Evolutionary conservation across 805 yeast genomes (phyloP), one percentile per base, ranked within the genome.

Genomic region (Saccharomycopsis javanensis): DNA sequence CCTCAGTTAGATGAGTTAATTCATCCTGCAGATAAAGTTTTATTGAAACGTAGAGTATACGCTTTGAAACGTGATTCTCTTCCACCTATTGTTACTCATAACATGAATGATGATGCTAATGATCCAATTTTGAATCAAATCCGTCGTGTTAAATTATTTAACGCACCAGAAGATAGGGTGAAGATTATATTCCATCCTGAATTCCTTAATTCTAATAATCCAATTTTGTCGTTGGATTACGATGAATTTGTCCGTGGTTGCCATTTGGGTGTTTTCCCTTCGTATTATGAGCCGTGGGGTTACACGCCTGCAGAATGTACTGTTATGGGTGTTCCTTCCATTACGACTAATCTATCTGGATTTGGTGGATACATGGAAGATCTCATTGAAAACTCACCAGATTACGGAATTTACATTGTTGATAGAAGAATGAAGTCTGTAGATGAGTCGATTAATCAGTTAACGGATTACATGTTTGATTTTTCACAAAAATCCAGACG

Each of bases 321-420:
- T 0, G 99, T 94, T 25, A 92, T 92, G 99, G 99, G 99, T 57
- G 96, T 94, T 59, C 99, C 99, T 16, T 88, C 97, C 5, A 88
- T 92, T 66, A 92, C 99, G 10, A 92, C 99, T 46, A 92, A 92
- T 69, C 74, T 92, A 60, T 88, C 97, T 1, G 99, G 99, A 1
- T 92, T 92, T 68, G 99, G 99, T 53, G 95, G 98, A 63, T 92
- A 92, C 74, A 92, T 92, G 98, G 99, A 92, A 72, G 97, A 92
- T 70, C 77, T 92, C 62, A 92, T 92, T 69, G 97, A 92, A 69
- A 88, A 88, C 66, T 86, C 97, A 18, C 80, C 86, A 60, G 98
- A 94, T 72, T 94, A 94, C 67, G 99, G 99, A 68, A 94, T 92
- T 67, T 94, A 94, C 73, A 88, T 92, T 63, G 97, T 92, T 54